These are phyloP conservation scores for Ophiosphaerella narmari DNA, from an alignment of 2,329 filamentous ascomycete genomes.

Conservation along the genomic window DNA sequence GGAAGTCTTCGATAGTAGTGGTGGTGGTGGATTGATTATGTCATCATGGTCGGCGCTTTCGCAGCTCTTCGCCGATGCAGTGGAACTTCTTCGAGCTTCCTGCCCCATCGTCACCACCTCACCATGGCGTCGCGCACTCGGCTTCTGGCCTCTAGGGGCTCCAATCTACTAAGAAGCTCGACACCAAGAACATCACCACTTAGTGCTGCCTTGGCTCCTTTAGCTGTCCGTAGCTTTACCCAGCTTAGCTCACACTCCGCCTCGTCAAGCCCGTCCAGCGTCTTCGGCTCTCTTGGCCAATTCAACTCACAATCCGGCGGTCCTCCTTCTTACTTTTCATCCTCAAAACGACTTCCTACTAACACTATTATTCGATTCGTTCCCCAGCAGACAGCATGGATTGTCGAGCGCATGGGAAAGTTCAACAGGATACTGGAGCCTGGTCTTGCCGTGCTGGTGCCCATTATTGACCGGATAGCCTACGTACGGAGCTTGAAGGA, in stretches of 20 bases:
- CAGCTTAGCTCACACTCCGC: conserved; percentile 36
- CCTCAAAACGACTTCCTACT: conserved; percentile 70
- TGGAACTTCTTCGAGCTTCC: conserved; percentile 25
- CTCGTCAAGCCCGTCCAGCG: conserved; percentile 26
- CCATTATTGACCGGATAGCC: conserved; percentile 91
- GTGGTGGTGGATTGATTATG: conserved; percentile 14
- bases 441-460: conserved; percentile 84
- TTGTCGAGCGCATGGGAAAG: conserved; percentile 98
- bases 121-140: conserved; percentile 43
- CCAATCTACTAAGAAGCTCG: conserved; percentile 30
- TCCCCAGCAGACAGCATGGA: conserved; percentile 99
- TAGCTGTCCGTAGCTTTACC: conserved; percentile 35
- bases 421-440: conserved; percentile 93
- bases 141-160: conserved; percentile 37
- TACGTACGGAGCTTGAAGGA: conserved; percentile 99
- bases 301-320: conserved; percentile 32
- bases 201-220: conserved; percentile 21
- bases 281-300: conserved; percentile 36
- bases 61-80: conserved; percentile 17
- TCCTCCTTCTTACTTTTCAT: conserved; percentile 79
- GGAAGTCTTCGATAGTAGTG: too few species aligned
- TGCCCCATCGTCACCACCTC: conserved; percentile 23
- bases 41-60: conserved; percentile 20
- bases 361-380: conserved; percentile 97
- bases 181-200: conserved; percentile 22